These are phyloP conservation scores for Cyberlindnera saturnus DNA, from an alignment of 805 yeast genomes.

Conservation along the genomic window DNA sequence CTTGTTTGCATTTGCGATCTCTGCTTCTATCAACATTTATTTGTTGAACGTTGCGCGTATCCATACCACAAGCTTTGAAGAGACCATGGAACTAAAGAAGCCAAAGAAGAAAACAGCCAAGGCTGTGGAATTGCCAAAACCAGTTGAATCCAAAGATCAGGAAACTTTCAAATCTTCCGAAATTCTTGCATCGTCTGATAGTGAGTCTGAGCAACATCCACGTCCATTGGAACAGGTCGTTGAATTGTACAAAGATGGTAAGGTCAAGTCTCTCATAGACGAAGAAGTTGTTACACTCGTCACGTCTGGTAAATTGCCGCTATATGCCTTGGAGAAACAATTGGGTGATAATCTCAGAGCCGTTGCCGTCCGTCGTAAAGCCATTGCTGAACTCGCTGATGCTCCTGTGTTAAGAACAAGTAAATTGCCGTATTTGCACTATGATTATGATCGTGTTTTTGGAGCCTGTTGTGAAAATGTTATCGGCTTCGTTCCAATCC, in stretches of 20 bases:
- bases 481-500: constrained; percentile 92
- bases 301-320: constrained; percentile 71
- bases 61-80: constrained; percentile 37
- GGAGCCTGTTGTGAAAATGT: constrained; percentile 99
- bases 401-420: constrained; percentile 72
- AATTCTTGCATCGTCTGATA: constrained; percentile 27
- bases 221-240: constrained; percentile 62
- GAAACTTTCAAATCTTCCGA: constrained; percentile 20
- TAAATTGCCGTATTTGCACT: constrained; percentile 71
- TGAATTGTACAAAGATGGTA: constrained; percentile 62
- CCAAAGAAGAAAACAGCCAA: constrained; percentile 21
- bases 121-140: constrained; percentile 26
- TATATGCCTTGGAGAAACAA: constrained; percentile 92
- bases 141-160: constrained; percentile 8
- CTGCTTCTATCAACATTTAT: constrained; percentile 77
- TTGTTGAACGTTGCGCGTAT: constrained; percentile 79
- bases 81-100: constrained; percentile 23
- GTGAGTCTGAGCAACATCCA: constrained; percentile 30
- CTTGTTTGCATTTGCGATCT: constrained; percentile 63
- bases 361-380: constrained; percentile 85
- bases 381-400: constrained; percentile 77
- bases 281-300: constrained; percentile 72
- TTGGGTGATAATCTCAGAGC: constrained; percentile 87
- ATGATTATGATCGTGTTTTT: constrained; percentile 92
- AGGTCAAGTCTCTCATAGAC: constrained; percentile 57